A percentile compares a stretch with the other conserved stretches of the same genome.
phyloP scores from a whole-genome alignment of 768 basidiomycete species.

The Saitozyma sp. region DNA sequence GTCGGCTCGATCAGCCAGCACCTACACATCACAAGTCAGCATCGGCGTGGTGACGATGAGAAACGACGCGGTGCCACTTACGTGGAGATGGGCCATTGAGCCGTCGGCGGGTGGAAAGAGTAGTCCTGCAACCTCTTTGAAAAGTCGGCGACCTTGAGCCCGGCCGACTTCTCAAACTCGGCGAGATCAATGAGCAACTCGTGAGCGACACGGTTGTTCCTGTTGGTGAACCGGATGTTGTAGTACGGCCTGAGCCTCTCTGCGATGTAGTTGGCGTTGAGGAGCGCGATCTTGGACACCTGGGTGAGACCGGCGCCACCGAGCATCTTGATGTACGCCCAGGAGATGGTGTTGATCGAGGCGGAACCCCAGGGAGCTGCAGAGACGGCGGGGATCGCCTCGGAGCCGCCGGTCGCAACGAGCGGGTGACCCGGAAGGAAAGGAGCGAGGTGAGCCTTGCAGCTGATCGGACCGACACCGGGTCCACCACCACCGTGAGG shows the following conservation, averaged over 20 bases:
- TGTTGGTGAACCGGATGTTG: conserved; percentile 82
- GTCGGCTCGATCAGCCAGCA: conserved; percentile 83
- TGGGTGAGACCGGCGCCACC: conserved; percentile 85
- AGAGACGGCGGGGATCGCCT: conserved; percentile 81
- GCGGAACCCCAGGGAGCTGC: conserved; percentile 93
- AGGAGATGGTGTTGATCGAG: conserved; percentile 91
- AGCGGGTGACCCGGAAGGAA: conserved; percentile 90
- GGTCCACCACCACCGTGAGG: conserved; percentile 98
- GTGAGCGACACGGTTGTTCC: conserved; percentile 88
- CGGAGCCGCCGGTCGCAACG: conserved; percentile 63
- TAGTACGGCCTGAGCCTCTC: conserved; percentile 80
- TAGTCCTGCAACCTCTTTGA: conserved; percentile 82
- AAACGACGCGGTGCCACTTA: conserved; percentile 56
- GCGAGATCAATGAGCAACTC: conserved; percentile 92
- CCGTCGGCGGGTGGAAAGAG: conserved; percentile 68
- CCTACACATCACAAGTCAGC: conserved; percentile 5
- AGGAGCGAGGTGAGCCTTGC: conserved; percentile 85
- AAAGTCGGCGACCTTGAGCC: conserved; percentile 87
- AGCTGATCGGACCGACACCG: conserved; percentile 94
- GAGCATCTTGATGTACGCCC: conserved; percentile 99
- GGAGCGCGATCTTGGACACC: conserved; percentile 79
- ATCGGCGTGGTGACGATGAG: conserved; percentile 22
- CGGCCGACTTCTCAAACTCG: conserved; percentile 87
- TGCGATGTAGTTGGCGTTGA: conserved; percentile 98
- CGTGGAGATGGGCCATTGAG: conserved; percentile 96